Conservation (phyloP, 169 alveolate genomes). For the Plasmodium cynomolgi region DNA sequence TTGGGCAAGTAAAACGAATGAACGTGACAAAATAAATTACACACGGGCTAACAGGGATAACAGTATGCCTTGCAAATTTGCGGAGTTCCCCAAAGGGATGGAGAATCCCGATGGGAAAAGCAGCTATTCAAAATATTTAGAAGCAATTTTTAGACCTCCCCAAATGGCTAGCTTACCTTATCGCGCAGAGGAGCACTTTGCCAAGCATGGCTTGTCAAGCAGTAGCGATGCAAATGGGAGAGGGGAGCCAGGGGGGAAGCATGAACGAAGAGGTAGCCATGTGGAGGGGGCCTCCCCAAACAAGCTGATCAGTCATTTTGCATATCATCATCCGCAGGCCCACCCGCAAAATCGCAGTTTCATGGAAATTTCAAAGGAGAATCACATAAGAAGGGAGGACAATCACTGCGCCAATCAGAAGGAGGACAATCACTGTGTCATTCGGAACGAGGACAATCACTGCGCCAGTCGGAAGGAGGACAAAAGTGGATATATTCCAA, state of each 20-base stretch:
- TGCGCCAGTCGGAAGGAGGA: neutral
- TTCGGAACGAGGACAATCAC: too few relatives aligned
- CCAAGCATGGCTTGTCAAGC: neutral
- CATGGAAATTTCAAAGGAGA: neutral
- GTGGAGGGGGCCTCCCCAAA: neutral
- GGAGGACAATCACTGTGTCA: too few relatives aligned
- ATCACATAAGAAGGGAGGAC: neutral
- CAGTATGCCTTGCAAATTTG: neutral
- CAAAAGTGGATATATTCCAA: neutral
- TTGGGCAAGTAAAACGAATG: neutral
- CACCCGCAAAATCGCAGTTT: neutral
- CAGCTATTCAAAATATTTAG: constrained; percentile 3
- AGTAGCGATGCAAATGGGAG: neutral
- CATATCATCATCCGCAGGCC: neutral
- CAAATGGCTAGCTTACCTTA: neutral
- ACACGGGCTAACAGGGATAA: neutral
- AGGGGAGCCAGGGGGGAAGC: neutral
- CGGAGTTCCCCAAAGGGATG: neutral
- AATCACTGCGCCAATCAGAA: neutral
- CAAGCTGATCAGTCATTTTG: neutral
- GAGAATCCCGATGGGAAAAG: neutral
- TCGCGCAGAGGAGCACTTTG: neutral
- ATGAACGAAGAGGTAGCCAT: neutral
- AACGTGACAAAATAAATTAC: neutral
- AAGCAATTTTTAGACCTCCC: neutral